Conservation (phyloP, 192 early-diverging fungal species). For the Gaertneriomyces semiglobifer region DNA sequence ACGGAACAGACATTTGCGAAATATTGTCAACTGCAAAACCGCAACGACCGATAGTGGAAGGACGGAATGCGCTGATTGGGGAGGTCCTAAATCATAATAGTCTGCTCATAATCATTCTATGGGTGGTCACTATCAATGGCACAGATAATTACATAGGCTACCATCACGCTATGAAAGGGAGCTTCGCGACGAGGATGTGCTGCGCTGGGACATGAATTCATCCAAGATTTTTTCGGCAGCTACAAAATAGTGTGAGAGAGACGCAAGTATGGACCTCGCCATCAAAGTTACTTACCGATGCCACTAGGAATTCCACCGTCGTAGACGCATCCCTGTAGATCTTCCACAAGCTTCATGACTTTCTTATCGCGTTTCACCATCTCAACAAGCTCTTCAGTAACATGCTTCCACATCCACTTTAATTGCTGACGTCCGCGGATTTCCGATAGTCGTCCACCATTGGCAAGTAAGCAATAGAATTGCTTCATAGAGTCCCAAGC, state of each 20-base stretch:
- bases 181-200: too few species aligned
- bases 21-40: too few species aligned
- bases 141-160: too few species aligned
- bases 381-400: conserved; percentile 60
- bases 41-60: too few species aligned
- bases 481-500: conserved; percentile 60
- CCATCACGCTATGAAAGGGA: too few species aligned
- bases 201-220: conserved; percentile 7
- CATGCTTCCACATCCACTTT: conserved; percentile 70
- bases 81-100: too few species aligned
- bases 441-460: conserved; percentile 22
- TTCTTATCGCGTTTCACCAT: conserved; percentile 32
- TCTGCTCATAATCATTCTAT: too few species aligned
- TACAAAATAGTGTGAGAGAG: conserved; percentile 10
- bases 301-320: conserved; percentile 1
- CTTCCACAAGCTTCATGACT: conserved; percentile 13
- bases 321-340: conserved; percentile 12
- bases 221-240: conserved; percentile 24
- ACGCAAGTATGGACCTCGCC: neutral
- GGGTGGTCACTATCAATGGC: too few species aligned
- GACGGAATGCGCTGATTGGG: too few species aligned
- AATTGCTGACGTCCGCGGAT: conserved; percentile 58
- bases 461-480: conserved; percentile 50
- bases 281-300: conserved; percentile 13
- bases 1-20: too few species aligned